These are phyloP conservation scores for Populus alba DNA, from an alignment of 345 rosid species.

Conservation along the genomic window DNA sequence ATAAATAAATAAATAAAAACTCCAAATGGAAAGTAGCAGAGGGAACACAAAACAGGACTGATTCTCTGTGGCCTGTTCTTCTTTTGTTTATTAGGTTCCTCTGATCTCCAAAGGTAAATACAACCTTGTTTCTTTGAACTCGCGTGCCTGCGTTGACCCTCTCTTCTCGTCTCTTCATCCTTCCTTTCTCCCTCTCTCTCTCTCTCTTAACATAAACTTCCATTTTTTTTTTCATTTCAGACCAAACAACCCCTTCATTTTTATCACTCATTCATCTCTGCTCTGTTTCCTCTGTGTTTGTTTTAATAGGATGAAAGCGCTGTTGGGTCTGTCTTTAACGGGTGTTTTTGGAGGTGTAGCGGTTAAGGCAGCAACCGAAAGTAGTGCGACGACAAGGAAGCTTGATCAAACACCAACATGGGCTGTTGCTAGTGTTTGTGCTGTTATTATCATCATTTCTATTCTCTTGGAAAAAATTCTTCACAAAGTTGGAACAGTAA, in stretches of 20 bases:
- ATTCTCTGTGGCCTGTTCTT: no score
- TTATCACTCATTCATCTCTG: background rate
- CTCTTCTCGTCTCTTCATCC: background rate
- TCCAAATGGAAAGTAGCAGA: no score
- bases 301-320: slow-evolving; percentile 7
- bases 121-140: background rate
- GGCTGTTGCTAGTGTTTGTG: slow-evolving; percentile 82
- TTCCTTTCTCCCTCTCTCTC: background rate
- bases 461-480: slow-evolving; percentile 61
- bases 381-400: slow-evolving; percentile 27
- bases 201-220: background rate
- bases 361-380: slow-evolving; percentile 8
- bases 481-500: slow-evolving; percentile 70
- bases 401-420: slow-evolving; percentile 92
- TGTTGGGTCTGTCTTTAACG: background rate
- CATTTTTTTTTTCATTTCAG: background rate
- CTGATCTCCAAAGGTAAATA: background rate
- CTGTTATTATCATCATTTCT: slow-evolving; percentile 77
- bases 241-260: background rate
- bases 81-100: background rate
- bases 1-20: no score
- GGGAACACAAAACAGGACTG: no score
- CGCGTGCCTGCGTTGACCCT: background rate
- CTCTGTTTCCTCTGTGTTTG: background rate
- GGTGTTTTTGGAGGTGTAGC: background rate